Base-by-base conservation (phyloP, 495 filamentous ascomycete species). In the Trichoderma parareesei region DNA sequence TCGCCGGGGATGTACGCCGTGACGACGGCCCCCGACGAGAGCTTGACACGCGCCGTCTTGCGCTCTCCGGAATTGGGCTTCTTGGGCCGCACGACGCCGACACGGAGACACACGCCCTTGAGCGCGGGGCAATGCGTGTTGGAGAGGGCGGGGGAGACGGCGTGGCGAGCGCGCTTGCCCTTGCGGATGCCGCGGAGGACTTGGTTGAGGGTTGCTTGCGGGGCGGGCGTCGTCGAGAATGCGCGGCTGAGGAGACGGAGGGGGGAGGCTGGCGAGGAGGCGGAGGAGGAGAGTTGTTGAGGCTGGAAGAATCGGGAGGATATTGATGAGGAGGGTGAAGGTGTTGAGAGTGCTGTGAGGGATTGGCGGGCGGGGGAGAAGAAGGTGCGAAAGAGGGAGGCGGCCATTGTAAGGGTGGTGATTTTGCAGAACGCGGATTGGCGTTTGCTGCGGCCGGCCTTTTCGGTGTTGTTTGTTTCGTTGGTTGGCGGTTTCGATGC, bases 51-150 rank as follows among this genome's bases (percentile, higher is more conserved):
- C 1, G 92, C 92, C 35, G 88, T 90, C 81, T 98, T 98, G 57
- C 94, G 78, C 78, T 96, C 91, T 40, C 90, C 95, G 18, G 94
- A 98, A 74, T 98, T 98, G 55, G 94, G 94, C 78, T 98, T 98
- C 87, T 98, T 98, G 33, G 94, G 94, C 72, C 92, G 93, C 70
- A 90, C 92, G 69, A 91, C 88, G 72, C 87, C 88, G 65, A 97
- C 95, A 73, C 92, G 91, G 65, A 98, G 76, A 76, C 95, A 98
- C 35, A 98, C 94, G 67, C 92, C 94, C 77, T 98, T 98, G 80
- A 96, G 85, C 73, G 88, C 83, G 13, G 94, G 90, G 33, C 89
- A 82, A 33, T 86, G 74, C 66, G 82, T 83, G 62, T 78, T 76
- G 7, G 80, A 82, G 62, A 98, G 83, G 5, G 93, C 94, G 0